Percentiles rank a stretch among this genome's conserved stretches.
Evolutionary conservation across 345 rosid genomes (phyloP).

Genomic region (Gossypium sturtianum): DNA sequence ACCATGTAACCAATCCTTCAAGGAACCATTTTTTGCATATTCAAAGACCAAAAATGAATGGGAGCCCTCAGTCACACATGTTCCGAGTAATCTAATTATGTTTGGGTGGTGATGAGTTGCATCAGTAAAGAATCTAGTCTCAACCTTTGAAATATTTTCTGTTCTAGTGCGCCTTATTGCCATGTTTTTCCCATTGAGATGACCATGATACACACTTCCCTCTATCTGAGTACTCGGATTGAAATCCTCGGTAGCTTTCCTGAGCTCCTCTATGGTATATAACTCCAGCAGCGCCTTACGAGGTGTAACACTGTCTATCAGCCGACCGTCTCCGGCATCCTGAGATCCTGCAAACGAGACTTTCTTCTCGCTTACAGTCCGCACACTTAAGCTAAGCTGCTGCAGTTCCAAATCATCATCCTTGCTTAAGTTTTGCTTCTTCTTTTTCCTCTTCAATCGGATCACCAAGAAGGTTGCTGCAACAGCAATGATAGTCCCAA

Average conservation of each 20-base stretch:
- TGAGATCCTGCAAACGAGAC: conserved; percentile 79
- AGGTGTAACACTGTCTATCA: conserved; percentile 32
- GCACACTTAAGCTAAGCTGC: conserved; percentile 67
- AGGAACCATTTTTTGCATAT: conserved; percentile 77
- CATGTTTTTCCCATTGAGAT: conserved; percentile 73
- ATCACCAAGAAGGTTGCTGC: conserved; percentile 43
- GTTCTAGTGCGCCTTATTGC: conserved; percentile 45
- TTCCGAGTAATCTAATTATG: conserved; percentile 66
- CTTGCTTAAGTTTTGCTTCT: conserved; percentile 23
- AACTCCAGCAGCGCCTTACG: conserved; percentile 42
- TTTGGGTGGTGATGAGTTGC: conserved; percentile 68
- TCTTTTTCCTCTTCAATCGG: conserved; percentile 54
- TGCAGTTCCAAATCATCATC: conserved; percentile 52
- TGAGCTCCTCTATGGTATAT: conserved; percentile 55
- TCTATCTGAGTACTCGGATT: conserved; percentile 61
- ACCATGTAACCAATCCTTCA: conserved; percentile 89
- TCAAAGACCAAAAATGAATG: conserved; percentile 59
- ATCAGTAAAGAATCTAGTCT: conserved; percentile 42
- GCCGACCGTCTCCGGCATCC: conserved; percentile 38
- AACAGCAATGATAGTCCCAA: conserved; percentile 51
- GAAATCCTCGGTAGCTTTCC: conserved; percentile 78
- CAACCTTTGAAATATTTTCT: conserved; percentile 39
- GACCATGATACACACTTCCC: conserved; percentile 72
- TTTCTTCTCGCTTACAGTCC: conserved; percentile 81
- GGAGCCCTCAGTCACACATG: conserved; percentile 41